These are phyloP conservation scores for Metschnikowia similis DNA, from an alignment of 805 yeast genomes.

Conservation along the genomic window DNA sequence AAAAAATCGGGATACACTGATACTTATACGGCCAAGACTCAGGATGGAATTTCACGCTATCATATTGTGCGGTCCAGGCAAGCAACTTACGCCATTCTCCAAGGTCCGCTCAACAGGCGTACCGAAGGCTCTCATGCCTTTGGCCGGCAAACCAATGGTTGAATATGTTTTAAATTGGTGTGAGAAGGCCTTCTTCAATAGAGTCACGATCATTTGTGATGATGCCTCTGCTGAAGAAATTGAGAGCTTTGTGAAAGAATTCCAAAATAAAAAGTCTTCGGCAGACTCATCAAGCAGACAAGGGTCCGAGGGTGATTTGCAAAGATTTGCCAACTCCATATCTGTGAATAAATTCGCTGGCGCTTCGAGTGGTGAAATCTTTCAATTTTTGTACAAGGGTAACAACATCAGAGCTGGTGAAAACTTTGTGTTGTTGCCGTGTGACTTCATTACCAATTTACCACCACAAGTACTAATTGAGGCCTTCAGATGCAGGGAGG, in stretches of 20 bases:
- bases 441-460: conserved; percentile 88
- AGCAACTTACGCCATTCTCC: conserved; percentile 67
- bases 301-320: conserved; percentile 14
- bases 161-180: conserved; percentile 92
- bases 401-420: conserved; percentile 30
- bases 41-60: conserved; percentile 90
- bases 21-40: conserved; percentile 7
- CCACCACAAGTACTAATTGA: conserved; percentile 88
- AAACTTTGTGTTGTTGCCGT: conserved; percentile 76
- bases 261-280: conserved; percentile 34
- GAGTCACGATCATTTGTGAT: conserved; percentile 60
- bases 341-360: conserved; percentile 20
- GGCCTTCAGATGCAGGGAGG: conserved; percentile 69
- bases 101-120: conserved; percentile 56
- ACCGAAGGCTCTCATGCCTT: conserved; percentile 82
- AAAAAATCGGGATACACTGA: background rate
- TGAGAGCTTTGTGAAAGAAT: conserved; percentile 44
- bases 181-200: conserved; percentile 73
- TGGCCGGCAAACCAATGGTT: conserved; percentile 86
- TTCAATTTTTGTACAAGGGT: conserved; percentile 46
- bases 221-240: conserved; percentile 45
- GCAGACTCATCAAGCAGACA: conserved; percentile 12
- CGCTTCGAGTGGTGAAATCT: conserved; percentile 56
- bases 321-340: conserved; percentile 19
- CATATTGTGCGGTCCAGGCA: conserved; percentile 84